phyloP scores from a whole-genome alignment of 352 stramenopile genomes.

The Globisporangium perplexum region DNA sequence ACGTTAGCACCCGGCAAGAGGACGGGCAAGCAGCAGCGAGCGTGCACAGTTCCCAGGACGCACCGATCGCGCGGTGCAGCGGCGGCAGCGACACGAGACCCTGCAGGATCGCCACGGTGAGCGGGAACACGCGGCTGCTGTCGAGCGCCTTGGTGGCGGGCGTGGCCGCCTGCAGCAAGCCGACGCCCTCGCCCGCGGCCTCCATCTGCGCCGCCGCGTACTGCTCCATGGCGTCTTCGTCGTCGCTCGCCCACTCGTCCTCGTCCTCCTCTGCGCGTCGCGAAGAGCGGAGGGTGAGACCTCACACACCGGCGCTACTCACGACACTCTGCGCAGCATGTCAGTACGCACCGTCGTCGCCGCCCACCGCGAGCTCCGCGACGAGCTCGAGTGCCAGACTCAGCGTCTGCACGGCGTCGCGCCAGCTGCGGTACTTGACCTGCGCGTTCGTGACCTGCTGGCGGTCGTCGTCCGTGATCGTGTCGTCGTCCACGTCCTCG shows the following conservation, averaged over 20 bases:
- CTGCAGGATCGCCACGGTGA: slow-evolving; percentile 66
- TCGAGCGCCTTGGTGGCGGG: slow-evolving; percentile 29
- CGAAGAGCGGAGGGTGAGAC: not conserved
- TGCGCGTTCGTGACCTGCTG: slow-evolving; percentile 62
- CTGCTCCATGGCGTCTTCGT: slow-evolving; percentile 87
- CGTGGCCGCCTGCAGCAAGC: slow-evolving; percentile 12
- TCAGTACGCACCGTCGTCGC: slow-evolving; percentile 34
- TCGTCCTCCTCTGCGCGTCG: slow-evolving; percentile 45
- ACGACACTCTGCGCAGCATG: no score
- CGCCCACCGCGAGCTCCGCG: slow-evolving; percentile 48
- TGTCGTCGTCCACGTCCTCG: slow-evolving; percentile 60
- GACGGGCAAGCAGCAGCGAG: not conserved
- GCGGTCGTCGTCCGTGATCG: slow-evolving; percentile 47
- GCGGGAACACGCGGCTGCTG: slow-evolving; percentile 40
- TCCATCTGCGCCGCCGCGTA: slow-evolving; percentile 70
- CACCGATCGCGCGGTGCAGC: slow-evolving; percentile 47
- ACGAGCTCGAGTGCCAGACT: slow-evolving; percentile 74
- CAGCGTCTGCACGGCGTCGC: slow-evolving; percentile 76
- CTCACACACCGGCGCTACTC: no score
- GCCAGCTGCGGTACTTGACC: slow-evolving; percentile 63
- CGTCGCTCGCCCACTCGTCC: slow-evolving; percentile 83
- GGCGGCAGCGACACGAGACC: slow-evolving; percentile 67
- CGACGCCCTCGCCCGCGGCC: slow-evolving; percentile 4
- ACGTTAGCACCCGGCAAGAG: not conserved
- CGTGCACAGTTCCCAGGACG: not conserved